Conservation (phyloP, 2,329 filamentous ascomycete genomes). For the Aspergillus persii region DNA sequence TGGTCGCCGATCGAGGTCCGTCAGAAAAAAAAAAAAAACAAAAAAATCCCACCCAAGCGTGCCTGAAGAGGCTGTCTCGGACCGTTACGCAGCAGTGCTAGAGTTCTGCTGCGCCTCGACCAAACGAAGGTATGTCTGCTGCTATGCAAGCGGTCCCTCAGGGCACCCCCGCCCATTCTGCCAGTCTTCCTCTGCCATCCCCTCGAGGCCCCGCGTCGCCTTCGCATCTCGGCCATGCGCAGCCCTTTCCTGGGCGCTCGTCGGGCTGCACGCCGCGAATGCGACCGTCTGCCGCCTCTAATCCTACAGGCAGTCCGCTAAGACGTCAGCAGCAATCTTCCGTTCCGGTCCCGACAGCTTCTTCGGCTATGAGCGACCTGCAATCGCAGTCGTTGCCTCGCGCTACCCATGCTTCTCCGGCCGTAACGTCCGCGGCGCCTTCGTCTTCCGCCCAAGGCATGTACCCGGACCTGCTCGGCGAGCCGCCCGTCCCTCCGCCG, state of each 20-base stretch:
- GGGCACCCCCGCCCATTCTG: constrained; percentile 49
- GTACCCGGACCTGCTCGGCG: constrained; percentile 53
- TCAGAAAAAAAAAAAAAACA: constrained; percentile 7
- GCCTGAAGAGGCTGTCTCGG: constrained; percentile 24
- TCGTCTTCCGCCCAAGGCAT: constrained; percentile 27
- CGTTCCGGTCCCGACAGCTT: constrained; percentile 32
- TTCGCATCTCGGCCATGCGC: constrained; percentile 53
- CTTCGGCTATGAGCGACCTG: constrained; percentile 46
- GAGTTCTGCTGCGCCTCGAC: constrained; percentile 21
- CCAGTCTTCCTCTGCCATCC: constrained; percentile 12
- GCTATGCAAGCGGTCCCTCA: constrained; percentile 61
- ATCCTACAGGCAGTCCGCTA: constrained; percentile 19
- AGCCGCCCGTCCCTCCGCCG: constrained; percentile 70
- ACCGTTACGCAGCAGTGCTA: constrained; percentile 21
- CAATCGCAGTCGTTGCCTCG: constrained; percentile 44
- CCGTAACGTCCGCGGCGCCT: constrained; percentile 31
- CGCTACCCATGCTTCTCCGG: constrained; percentile 43
- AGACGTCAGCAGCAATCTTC: constrained; percentile 30
- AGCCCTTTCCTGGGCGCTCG: constrained; percentile 30
- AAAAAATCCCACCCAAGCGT: constrained; percentile 15
- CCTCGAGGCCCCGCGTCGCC: constrained; percentile 48
- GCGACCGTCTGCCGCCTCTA: constrained; percentile 14
- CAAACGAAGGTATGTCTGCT: constrained; percentile 58
- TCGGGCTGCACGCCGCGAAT: constrained; percentile 48
- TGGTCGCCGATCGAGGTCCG: constrained; percentile 17